These are phyloP conservation scores for Cicer bijugum DNA, from an alignment of 306 rosid genomes.

Conservation along the genomic window DNA sequence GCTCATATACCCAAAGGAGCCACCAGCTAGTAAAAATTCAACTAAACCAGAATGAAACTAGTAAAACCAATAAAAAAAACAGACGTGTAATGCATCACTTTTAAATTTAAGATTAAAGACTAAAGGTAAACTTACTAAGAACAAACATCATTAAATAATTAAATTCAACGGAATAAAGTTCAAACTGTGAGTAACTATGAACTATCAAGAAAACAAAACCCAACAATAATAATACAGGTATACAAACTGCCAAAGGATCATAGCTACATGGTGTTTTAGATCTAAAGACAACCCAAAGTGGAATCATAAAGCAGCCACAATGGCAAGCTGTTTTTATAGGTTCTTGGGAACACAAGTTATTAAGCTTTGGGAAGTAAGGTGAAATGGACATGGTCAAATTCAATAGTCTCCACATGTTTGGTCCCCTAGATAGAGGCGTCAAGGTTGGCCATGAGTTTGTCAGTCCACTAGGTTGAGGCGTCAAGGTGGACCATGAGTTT, in stretches of 20 bases:
- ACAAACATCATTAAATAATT: conserved; percentile 43
- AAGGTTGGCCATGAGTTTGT: conserved; percentile 93
- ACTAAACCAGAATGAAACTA: not conserved
- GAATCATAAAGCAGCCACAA: conserved; percentile 57
- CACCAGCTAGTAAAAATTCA: not conserved
- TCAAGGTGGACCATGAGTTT: conserved; percentile 94
- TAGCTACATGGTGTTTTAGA: conserved; percentile 59
- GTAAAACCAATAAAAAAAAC: not conserved
- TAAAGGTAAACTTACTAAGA: conserved; percentile 37
- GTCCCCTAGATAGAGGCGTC: conserved; percentile 77
- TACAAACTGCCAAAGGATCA: conserved; percentile 53
- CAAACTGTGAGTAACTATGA: conserved; percentile 41
- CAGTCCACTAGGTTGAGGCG: conserved; percentile 78
- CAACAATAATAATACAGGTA: conserved; percentile 45
- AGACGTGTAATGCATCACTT: not conserved
- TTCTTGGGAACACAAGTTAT: conserved; percentile 71
- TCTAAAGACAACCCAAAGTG: conserved; percentile 50
- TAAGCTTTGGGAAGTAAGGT: conserved; percentile 82
- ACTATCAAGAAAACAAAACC: conserved; percentile 34
- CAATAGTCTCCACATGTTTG: conserved; percentile 68
- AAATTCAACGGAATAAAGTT: conserved; percentile 51
- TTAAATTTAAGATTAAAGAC: conserved; percentile 32
- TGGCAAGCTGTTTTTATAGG: conserved; percentile 68
- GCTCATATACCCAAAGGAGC: not conserved
- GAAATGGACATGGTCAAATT: conserved; percentile 64